Evolutionary conservation across 2,329 filamentous ascomycete genomes (phyloP), one percentile per base, ranked within the genome.

Genomic region (Aspergillus neoniger): DNA sequence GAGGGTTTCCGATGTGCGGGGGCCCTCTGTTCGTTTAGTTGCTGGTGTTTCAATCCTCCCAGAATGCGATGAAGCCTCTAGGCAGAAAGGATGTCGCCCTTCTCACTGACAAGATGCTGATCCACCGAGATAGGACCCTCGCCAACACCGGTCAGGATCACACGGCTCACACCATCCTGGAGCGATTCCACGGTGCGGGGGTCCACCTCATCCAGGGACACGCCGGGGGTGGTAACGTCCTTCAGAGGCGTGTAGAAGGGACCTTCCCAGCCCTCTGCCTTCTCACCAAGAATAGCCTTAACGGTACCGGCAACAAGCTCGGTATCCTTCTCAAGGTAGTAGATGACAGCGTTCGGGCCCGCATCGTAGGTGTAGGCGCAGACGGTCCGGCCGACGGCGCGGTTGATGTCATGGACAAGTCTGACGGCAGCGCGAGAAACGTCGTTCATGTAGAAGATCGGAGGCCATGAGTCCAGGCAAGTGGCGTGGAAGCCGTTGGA

Each of bases 401-500:
- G 83, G 74, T 99, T 99, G 80, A 98, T 91, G 68, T 88, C 85
- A 80, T 99, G 92, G 30, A 97, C 93, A 15, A 92, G 88, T 55
- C 91, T 85, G 62, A 99, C 91, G 5, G 94, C 92, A 1, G 94
- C 92, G 39, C 90, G 84, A 19, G 90, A 94, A 15, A 94, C 88
- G 74, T 99, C 95, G 79, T 97, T 99, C 84, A 99, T 88, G 83
- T 99, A 99, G 79, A 96, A 97, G 74, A 99, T 99, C 17, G 96
- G 95, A 48, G 96, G 95, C 79, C 92, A 92, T 1, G 95, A 98
- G 76, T 99, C 95, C 69, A 96, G 82, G 76, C 95, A 98, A 59
- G 89, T 92, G 39, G 95, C 91, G 77, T 99, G 95, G 87, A 99
- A 99, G 61, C 88, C 91, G 81, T 99, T 99, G 74, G 91, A 96